Percentiles rank a stretch among this genome's conserved stretches.
These are phyloP conservation scores for Casuarina equisetifolia DNA, from an alignment of 306 rosid species.

Conservation along the genomic window DNA sequence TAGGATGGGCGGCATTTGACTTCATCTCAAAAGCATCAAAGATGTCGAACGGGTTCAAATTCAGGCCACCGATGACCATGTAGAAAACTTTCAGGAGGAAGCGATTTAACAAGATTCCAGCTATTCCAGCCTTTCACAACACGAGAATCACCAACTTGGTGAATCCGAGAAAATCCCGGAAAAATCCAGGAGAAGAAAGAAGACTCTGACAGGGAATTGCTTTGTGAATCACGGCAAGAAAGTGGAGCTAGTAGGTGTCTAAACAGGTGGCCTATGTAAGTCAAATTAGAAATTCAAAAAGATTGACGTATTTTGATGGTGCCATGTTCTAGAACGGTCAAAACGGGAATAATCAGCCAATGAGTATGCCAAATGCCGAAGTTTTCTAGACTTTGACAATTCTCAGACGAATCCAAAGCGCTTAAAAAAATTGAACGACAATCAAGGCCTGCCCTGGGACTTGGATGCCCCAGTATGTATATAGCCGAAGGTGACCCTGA, in stretches of 20 bases:
- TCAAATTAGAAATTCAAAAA: slow-evolving; percentile 12
- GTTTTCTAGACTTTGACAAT: neutral
- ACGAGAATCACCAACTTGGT: too few relatives aligned
- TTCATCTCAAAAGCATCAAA: too few relatives aligned
- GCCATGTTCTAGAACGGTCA: slow-evolving; percentile 11
- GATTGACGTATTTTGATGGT: neutral
- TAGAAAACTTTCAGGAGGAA: too few relatives aligned
- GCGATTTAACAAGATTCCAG: too few relatives aligned
- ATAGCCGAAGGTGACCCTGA: neutral
- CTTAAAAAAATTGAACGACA: neutral
- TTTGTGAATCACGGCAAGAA: neutral
- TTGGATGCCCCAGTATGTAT: neutral
- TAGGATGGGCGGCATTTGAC: too few relatives aligned
- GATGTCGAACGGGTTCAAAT: too few relatives aligned
- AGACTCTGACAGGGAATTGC: neutral
- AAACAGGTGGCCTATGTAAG: neutral
- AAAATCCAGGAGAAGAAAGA: too few relatives aligned
- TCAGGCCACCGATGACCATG: too few relatives aligned
- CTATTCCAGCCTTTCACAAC: too few relatives aligned
- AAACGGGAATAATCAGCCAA: neutral
- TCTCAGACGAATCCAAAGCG: neutral
- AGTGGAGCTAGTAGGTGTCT: neutral
- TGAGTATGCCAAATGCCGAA: neutral
- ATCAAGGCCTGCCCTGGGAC: neutral
- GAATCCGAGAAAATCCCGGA: too few relatives aligned